Percentiles rank a stretch among this genome's conserved stretches.
Evolutionary conservation across 1,284 basidiomycete species (phyloP).

Genomic region (Malassezia sp.): DNA sequence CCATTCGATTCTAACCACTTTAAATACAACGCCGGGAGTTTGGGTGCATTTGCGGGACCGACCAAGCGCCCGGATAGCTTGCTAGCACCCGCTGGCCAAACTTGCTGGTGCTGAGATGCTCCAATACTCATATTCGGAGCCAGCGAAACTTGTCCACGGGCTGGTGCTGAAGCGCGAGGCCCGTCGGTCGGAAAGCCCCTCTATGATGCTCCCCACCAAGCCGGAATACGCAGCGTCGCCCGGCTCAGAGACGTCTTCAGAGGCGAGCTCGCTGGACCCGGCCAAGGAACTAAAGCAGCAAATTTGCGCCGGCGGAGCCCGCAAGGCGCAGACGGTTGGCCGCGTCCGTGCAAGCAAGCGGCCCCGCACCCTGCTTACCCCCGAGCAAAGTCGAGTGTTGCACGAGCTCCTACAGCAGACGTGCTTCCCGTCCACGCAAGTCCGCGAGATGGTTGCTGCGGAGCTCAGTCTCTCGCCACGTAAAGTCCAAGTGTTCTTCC

Average conservation of each 20-base stretch:
- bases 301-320: not conserved
- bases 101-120: too few species aligned
- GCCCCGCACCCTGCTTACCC: conserved; percentile 19
- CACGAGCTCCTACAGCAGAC: conserved; percentile 31
- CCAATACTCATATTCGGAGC: too few species aligned
- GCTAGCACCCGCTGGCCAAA: too few species aligned
- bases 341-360: conserved; percentile 2
- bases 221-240: not conserved
- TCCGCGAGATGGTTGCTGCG: conserved; percentile 24
- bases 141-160: too few species aligned
- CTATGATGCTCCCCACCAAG: too few species aligned
- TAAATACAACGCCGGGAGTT: too few species aligned
- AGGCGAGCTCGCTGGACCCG: not conserved
- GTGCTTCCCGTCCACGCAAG: conserved; percentile 29
- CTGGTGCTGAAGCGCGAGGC: too few species aligned
- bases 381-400: conserved; percentile 27
- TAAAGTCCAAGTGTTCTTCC: conserved; percentile 33
- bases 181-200: too few species aligned
- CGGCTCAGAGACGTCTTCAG: not conserved
- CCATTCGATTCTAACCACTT: too few species aligned
- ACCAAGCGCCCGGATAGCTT: too few species aligned
- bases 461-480: conserved; percentile 27
- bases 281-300: not conserved
- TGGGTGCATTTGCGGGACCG: too few species aligned
- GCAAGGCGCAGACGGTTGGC: not conserved